Evolutionary conservation across 306 rosid genomes (phyloP), one percentile per base, ranked within the genome.

Genomic region (Senna siamea): DNA sequence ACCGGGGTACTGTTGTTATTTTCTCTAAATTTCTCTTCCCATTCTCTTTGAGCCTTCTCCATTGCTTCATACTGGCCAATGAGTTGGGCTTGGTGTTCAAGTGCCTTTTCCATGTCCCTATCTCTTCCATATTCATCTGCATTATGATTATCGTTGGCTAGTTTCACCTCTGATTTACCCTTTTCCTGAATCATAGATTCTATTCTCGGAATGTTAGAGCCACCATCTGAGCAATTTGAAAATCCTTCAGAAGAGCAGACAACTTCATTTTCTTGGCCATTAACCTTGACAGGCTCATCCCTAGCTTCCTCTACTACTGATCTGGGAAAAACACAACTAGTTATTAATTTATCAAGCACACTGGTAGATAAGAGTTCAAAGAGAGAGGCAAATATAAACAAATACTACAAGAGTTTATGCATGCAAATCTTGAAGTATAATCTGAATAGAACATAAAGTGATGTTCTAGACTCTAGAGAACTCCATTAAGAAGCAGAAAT

Each of bases 1-100:
- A 93, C 98, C 61, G 82, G 89, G 74, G 93, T 85, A 69, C 90
- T 71, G 77, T 73, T 82, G 80, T 85, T 87, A 85, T 91, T 89
- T 83, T 91, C 98, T 89, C 91, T 87, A 79, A 78, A 91, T 84
- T 88, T 94, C 85, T 94, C 96, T 83, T 94, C 98, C 97, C 97
- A 91, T 58, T 89, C 91, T 65, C 91, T 87, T 81, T 94, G 97
- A 80, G 89, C 94, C 79, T 88, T 85, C 68, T 91, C 98, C 97
- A 94, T 87, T 78, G 88, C 95, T 87, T 88, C 95, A 83, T 88
- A 86, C 67, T 38, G 87, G 54, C 84, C 94, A 79, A 94, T 85
- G 57, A 89, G 97, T 77, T 85, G 88, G 28, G 89, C 93, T 64
- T 83, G 97, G 69, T 81, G 86, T 78, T 91, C 81, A 68, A 94